Conservation (phyloP, 2,329 filamentous ascomycete genomes). For the Epichloe sylvatica region DNA sequence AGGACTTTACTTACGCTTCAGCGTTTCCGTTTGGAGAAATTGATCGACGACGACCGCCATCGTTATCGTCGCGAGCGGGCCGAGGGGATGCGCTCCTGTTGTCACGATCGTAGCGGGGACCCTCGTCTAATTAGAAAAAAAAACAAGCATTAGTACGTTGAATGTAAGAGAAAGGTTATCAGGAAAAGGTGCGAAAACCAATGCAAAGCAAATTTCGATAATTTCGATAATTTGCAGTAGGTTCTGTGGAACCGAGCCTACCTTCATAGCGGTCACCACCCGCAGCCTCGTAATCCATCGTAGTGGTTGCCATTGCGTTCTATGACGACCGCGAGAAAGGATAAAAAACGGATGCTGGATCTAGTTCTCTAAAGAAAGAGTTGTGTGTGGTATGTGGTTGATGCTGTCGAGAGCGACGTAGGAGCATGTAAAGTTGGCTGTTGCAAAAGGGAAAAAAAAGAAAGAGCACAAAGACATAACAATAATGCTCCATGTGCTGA, state of each 20-base stretch:
- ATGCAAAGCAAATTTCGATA: background rate
- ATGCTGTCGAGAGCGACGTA: constrained; percentile 1
- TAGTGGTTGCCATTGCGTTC: constrained; percentile 43
- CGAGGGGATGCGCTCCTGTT: constrained; percentile 53
- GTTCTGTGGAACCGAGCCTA: constrained; percentile 15
- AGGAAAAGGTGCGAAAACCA: background rate
- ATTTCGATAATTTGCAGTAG: background rate
- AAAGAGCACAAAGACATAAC: constrained; percentile 2
- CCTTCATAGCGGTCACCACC: constrained; percentile 55
- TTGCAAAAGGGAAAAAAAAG: constrained; percentile 5
- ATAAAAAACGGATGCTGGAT: constrained; percentile 6
- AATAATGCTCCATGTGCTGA: background rate
- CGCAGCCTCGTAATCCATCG: constrained; percentile 58
- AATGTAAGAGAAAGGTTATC: background rate
- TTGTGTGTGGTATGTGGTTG: background rate
- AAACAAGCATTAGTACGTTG: background rate
- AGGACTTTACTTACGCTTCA: constrained; percentile 14
- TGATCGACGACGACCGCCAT: constrained; percentile 46
- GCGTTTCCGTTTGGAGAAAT: constrained; percentile 42
- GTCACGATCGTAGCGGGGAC: constrained; percentile 51
- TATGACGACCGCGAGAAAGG: background rate
- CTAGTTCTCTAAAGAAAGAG: background rate
- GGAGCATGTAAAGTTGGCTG: background rate
- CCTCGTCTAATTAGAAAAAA: constrained; percentile 36
- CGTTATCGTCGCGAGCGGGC: constrained; percentile 44